These are phyloP conservation scores for Hylodesmum podocarpum DNA, from an alignment of 306 rosid species.

Conservation along the genomic window DNA sequence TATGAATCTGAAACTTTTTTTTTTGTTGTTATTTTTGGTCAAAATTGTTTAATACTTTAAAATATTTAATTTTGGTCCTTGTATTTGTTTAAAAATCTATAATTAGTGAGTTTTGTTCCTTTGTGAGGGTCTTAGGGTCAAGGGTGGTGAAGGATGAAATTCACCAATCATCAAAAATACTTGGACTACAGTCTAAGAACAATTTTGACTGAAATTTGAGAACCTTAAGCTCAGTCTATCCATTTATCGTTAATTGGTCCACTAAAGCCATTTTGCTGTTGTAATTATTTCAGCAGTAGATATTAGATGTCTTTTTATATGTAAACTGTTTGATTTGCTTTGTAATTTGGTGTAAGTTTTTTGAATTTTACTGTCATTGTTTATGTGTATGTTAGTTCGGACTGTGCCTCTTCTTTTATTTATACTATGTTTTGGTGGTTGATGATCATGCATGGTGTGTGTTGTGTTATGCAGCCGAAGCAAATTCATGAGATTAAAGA, in stretches of 20 bases:
- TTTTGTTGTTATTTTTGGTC: background rate
- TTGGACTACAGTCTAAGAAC: too few relatives aligned
- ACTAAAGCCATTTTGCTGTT: background rate
- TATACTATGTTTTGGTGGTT: background rate
- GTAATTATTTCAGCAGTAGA: background rate
- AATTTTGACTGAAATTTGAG: too few relatives aligned
- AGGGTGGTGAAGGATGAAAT: too few relatives aligned
- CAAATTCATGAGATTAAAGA: constrained; percentile 92
- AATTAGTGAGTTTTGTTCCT: too few relatives aligned
- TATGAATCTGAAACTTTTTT: background rate
- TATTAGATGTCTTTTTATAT: background rate
- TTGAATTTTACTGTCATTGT: background rate
- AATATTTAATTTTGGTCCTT: too few relatives aligned
- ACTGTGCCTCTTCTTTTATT: background rate
- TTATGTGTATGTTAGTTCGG: background rate
- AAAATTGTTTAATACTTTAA: too few relatives aligned
- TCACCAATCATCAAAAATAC: too few relatives aligned
- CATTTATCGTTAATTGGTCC: background rate
- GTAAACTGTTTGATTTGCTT: background rate
- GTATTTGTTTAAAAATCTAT: too few relatives aligned
- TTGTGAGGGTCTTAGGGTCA: too few relatives aligned
- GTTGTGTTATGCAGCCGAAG: constrained; percentile 60
- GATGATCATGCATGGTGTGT: background rate
- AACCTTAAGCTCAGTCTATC: too few relatives aligned
- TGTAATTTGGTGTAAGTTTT: background rate